These are phyloP conservation scores for Ophiostoma ulmi DNA, from an alignment of 2,329 filamentous ascomycete genomes.

Conservation along the genomic window DNA sequence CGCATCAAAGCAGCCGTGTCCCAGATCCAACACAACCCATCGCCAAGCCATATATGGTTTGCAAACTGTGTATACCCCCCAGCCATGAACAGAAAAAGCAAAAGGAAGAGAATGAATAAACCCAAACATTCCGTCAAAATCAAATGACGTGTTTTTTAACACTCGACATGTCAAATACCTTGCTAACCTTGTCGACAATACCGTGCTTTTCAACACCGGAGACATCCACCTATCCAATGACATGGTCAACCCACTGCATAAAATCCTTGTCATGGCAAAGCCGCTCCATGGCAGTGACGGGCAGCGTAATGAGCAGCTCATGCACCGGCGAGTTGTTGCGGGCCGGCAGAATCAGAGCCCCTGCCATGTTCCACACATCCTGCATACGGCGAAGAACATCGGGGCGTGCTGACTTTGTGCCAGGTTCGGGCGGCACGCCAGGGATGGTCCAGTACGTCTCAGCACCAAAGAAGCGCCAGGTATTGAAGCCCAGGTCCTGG, in stretches of 20 bases:
- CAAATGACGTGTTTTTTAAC: not conserved
- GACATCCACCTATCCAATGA: conserved; percentile 22
- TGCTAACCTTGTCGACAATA: not conserved
- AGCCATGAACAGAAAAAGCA: not conserved
- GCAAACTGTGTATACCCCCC: not conserved
- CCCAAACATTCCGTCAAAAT: not conserved
- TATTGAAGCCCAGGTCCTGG: conserved; percentile 41
- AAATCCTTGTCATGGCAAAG: conserved; percentile 31
- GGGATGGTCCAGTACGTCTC: conserved; percentile 38
- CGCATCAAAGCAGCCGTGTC: not conserved
- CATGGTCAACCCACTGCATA: conserved; percentile 32
- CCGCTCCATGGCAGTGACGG: conserved; percentile 31
- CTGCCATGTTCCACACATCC: conserved; percentile 33
- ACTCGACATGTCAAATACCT: not conserved
- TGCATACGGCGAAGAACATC: conserved; percentile 35
- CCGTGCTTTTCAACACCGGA: not conserved
- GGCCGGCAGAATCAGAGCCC: conserved; percentile 35
- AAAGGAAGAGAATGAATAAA: not conserved
- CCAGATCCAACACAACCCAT: not conserved
- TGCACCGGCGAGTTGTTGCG: conserved; percentile 28
- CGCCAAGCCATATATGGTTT: not conserved
- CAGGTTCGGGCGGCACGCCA: conserved; percentile 24
- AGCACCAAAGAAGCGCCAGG: conserved; percentile 42
- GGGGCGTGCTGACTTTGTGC: conserved; percentile 22
- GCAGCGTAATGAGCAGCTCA: conserved; percentile 35